Base-by-base conservation (phyloP, 495 filamentous ascomycete species). In the Talaromyces nanjingensis region DNA sequence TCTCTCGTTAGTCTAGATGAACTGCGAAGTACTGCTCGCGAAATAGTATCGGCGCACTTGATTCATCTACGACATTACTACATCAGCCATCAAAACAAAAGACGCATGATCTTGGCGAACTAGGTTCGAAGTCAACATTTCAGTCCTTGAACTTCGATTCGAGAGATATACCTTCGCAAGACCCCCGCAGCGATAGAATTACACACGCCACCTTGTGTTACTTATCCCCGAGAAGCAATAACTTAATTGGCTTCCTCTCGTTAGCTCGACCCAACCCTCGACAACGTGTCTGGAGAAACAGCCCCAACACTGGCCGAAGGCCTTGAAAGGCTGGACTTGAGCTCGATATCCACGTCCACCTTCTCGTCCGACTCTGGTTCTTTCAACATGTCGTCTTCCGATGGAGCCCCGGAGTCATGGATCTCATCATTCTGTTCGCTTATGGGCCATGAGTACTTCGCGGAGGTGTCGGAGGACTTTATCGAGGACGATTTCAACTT, bases 401-500 rank as follows among this genome's bases (percentile, higher is more conserved):
- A 92, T 59, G 90, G 88, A 64, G 86, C 90, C 3, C 89, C 90
- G 67, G 93, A 96, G 77, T 94, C 91, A 49, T 98, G 94, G 94
- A 98, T 98, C 78, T 89, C 90, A 61, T 93, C 92, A 57, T 98
- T 97, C 75, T 98, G 94, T 79, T 91, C 90, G 33, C 81, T 98
- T 37, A 84, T 97, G 64, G 94, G 94, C 62, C 94, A 98, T 73
- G 94, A 98, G 73, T 98, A 98, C 77, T 98, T 98, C 73, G 96
- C 96, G 59, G 94, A 98, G 75, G 93, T 98, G 49, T 92, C 91
- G 22, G 94, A 98, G 77, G 94, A 98, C 65, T 98, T 98, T 72
- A 98, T 98, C 69, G 94, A 98, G 75, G 94, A 98, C 86, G 94
- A 98, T 73, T 98, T 98, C 80, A 98, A 98, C 77, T 82, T 98